Evolutionary conservation across 306 rosid species (phyloP), one percentile per base, ranked within the genome.

Genomic region (Corylus americana): DNA sequence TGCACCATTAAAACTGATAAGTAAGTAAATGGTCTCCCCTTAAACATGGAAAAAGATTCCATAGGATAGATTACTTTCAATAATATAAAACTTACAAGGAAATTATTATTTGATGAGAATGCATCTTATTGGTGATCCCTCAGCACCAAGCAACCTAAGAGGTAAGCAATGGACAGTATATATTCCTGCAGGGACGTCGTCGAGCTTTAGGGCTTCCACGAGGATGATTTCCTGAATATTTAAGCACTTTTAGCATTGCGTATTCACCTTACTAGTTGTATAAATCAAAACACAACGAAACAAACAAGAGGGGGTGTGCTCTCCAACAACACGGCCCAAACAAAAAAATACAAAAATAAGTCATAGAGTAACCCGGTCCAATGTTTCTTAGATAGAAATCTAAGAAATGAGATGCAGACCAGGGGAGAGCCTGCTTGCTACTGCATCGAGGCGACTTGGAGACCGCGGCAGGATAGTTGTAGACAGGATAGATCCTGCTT

Each of bases 61-160:
- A 17, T 37, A 66, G 48, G 54, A 12, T 20, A 39, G 9, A 55
- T 18, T 13, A n/a, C 44, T 59, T 74, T 39, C 57, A 12, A 35
- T 7, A 73, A 77, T 31, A 22, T n/a, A 20, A 18, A 25, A 75
- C 81, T 71, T 57, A 75, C 81, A 74, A 1, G 11, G 71, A 55
- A 11, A 80, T 58, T 69, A 51, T 82, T 85, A 87, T 82, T 89
- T 89, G 55, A 89, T 92, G 63, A 94, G 90, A 85, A 94, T 87
- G 92, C 98, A 94, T 79, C 98, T 80, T 39, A 88, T 94, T 31
- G 97, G 98, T 31, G 97, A 94, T 68, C 97, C 98, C 82, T 94
- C 98, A 0, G 97, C 93, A 71, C 98, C 97, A 8, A 86, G 39
- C 93, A 94, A 90, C 87, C 98, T 87, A 69, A 92, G 91, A 83